Evolutionary conservation across 163 green algal species (phyloP), one percentile per base, ranked within the genome.

Genomic region (Picocystis sp.): DNA sequence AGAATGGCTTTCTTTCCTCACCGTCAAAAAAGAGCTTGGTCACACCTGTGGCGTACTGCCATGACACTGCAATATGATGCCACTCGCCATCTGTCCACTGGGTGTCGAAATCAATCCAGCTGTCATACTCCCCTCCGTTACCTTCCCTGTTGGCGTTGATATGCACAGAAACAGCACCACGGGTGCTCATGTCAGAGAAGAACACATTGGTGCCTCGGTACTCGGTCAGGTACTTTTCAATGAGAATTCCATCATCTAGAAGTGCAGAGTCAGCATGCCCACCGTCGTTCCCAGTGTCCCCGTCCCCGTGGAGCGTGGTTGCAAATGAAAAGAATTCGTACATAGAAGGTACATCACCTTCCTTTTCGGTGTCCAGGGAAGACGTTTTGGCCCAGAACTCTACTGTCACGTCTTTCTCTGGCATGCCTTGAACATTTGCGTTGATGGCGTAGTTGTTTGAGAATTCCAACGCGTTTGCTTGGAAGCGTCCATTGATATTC

Each of bases 21-120:
- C 82, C 81, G 63, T 92, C 81, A 57, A 92, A 69, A 69, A 79
- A 86, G 14, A 88, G 47, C 8, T 52, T 11, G 1, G 71, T 75
- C 14, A 67, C 23, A 22, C 82, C 82, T 22, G 58, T 76, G 1
- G 72, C 57, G 29, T 67, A 64, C 22, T 67, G 47, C 81, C 81
- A 92, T 2, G 71, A 84, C 2, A 83, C 68, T 0, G 81, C 80
- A 1, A 93, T 34, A 63, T 93, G 82, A 51, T 92, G 81, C 82
- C 82, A 92, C 2, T 65, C 14, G 35, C 71, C 60, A 45, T 92
- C 81, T 46, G 59, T 56, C 79, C 79, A 85, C 50, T 22, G 61
- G 41, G 52, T 15, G 29, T 73, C 69, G 53, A 83, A 92, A 58
- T 88, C 73, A 9, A 89, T 57, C 71, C 81, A 88, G 75, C 86